Conservation (phyloP, 345 rosid genomes). For the Cardiospermum halicacabum region DNA sequence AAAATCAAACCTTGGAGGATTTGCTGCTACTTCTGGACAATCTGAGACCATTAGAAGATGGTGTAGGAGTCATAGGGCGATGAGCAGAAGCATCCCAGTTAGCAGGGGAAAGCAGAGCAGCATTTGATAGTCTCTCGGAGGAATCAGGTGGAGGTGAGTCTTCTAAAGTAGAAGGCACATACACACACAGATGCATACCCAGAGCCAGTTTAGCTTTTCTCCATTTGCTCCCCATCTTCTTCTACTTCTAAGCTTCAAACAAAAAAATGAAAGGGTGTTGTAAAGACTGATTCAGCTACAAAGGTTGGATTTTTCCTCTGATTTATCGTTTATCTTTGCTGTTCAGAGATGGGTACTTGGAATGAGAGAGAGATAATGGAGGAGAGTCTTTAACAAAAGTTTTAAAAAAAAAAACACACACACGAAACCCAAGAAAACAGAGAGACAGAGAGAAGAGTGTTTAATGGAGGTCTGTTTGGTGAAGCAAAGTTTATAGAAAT, state of each 20-base stretch:
- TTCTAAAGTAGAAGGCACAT: constrained; percentile 56
- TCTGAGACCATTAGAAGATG: constrained; percentile 71
- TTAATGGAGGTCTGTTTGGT: constrained; percentile 18
- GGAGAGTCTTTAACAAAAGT: constrained; percentile 33
- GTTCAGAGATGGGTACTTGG: constrained; percentile 21
- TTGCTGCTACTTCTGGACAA: constrained; percentile 65
- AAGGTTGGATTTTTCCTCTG: constrained; percentile 7
- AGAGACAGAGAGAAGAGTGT: constrained; percentile 12
- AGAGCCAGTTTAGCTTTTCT: constrained; percentile 73
- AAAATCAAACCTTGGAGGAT: constrained; percentile 69
- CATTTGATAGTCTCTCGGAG: constrained; percentile 69
- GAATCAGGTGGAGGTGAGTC: constrained; percentile 43
- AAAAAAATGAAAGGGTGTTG: constrained; percentile 26
- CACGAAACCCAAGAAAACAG: constrained; percentile 38
- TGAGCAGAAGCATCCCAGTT: constrained; percentile 33
- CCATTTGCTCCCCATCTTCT: constrained; percentile 78
- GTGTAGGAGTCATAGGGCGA: constrained; percentile 75
- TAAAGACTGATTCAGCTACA: constrained; percentile 12
- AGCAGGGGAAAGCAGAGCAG: constrained; percentile 72
- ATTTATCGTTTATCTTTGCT: constrained; percentile 8
- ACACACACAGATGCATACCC: constrained; percentile 66
- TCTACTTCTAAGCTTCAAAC: neutral
- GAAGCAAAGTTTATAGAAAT: too few species aligned
- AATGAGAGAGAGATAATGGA: constrained; percentile 28
- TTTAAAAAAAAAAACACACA: constrained; percentile 25